Evolutionary conservation across 1,284 basidiomycete genomes (phyloP), one percentile per base, ranked within the genome.

Genomic region (Uromyces viciae-fabae): DNA sequence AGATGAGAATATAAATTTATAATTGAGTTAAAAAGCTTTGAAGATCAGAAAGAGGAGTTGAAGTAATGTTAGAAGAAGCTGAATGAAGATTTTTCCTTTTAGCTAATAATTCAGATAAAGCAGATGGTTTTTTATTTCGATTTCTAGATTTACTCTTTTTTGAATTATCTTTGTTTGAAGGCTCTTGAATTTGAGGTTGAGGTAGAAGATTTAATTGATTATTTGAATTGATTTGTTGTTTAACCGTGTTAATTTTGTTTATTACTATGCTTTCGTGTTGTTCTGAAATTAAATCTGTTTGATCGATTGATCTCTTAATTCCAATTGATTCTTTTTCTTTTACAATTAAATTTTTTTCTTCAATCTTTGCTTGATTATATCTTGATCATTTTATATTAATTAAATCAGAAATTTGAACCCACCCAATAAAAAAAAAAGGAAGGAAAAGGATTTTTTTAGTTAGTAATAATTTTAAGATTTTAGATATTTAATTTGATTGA

Each of bases 1-100:
- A n/a, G n/a, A n/a, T n/a, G n/a, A n/a, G n/a, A n/a, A n/a, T n/a
- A n/a, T n/a, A n/a, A 56, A 64, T 38, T 43, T 42, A 66, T 25
- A 66, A 66, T 19, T 66, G 64, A 42, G 64, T 66, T 25, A 66
- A 42, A 43, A 66, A 66, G 38, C 28, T 66, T 11, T 66, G 64
- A 1, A 66, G 19, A 17, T 66, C n/a, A n/a, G n/a, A n/a, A n/a
- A n/a, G n/a, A n/a, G n/a, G n/a, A n/a, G n/a, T n/a, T n/a, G n/a
- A n/a, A n/a, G n/a, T 66, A 66, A 42, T 66, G 22, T 7, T n/a
- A 66, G 38, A 11, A 36, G 3, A 7, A 40, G 64, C 3, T 14
- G 28, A 1, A 9, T 43, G 7, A 68, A 43, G 19, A n/a, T 68
- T n/a, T 68, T 68, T 68, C n/a, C 38, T 1, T 17, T 28, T 22